Conservation (phyloP, 2,329 filamentous ascomycete genomes). For the Didymella exigua region DNA sequence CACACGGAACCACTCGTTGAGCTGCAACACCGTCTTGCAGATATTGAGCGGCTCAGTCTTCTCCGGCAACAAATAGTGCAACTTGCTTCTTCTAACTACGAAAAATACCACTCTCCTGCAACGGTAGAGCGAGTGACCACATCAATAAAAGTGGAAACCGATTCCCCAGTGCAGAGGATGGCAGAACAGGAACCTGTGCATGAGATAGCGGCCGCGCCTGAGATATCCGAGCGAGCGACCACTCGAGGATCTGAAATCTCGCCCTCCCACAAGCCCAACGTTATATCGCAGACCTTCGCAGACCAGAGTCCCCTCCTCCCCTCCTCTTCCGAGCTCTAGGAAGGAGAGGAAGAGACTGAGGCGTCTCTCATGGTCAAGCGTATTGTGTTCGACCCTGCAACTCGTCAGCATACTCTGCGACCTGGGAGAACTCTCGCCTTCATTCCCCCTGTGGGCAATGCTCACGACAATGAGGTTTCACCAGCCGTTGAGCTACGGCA, state of each 20-base stretch:
- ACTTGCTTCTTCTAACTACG: background rate
- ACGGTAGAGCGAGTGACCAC: background rate
- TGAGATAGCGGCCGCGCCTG: background rate
- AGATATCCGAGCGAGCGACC: background rate
- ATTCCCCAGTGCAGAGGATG: background rate
- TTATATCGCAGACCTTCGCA: background rate
- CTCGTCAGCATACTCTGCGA: background rate
- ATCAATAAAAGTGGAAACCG: background rate
- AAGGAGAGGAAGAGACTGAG: slow-evolving; percentile 4
- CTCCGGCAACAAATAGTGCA: background rate
- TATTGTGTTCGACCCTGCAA: background rate
- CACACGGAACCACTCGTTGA: background rate
- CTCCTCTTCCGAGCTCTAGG: slow-evolving; percentile 8
- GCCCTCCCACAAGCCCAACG: background rate
- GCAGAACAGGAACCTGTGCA: background rate
- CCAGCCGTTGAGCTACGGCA: background rate
- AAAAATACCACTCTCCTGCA: background rate
- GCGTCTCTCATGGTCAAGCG: background rate
- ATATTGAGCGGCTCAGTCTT: background rate
- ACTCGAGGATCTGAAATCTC: background rate
- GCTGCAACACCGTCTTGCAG: background rate
- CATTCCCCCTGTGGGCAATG: background rate
- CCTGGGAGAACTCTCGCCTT: background rate
- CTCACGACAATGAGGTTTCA: background rate
- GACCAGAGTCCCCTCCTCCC: slow-evolving; percentile 10